Conservation (phyloP, 345 rosid genomes). For the Lepidium sativum region DNA sequence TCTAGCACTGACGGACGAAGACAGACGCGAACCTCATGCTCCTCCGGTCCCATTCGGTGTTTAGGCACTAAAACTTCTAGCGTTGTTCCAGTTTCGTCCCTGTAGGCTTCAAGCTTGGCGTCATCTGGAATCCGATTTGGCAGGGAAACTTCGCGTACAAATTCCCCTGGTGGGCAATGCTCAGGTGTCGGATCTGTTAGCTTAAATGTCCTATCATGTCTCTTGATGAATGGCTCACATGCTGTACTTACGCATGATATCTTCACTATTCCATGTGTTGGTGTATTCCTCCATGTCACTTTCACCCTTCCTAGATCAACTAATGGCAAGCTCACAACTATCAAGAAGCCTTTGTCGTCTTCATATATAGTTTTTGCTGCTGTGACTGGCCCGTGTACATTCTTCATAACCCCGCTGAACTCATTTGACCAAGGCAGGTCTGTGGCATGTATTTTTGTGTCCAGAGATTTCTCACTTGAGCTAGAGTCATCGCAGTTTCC, state of each 20-base stretch:
- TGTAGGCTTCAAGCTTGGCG: conserved; percentile 74
- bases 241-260: conserved; percentile 73
- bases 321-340: conserved; percentile 66
- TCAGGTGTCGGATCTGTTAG: conserved; percentile 85
- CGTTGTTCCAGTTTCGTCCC: conserved; percentile 60
- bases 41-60: conserved; percentile 72
- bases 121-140: conserved; percentile 82
- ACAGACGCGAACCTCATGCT: conserved; percentile 88
- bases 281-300: conserved; percentile 82
- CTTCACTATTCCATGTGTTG: conserved; percentile 67
- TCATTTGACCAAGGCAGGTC: conserved; percentile 52
- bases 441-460: conserved; percentile 39
- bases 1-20: conserved; percentile 42
- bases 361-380: conserved; percentile 80
- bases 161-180: conserved; percentile 93
- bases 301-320: conserved; percentile 77
- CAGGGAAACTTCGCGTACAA: conserved; percentile 63
- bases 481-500: conserved; percentile 44
- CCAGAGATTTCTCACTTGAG: conserved; percentile 38
- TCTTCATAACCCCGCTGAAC: conserved; percentile 69
- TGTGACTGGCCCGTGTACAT: conserved; percentile 66
- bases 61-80: conserved; percentile 81
- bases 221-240: conserved; percentile 63
- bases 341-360: conserved; percentile 63
- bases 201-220: conserved; percentile 79